Evolutionary conservation across 306 rosid genomes (phyloP).

Genomic region (Prunus kanzakura): DNA sequence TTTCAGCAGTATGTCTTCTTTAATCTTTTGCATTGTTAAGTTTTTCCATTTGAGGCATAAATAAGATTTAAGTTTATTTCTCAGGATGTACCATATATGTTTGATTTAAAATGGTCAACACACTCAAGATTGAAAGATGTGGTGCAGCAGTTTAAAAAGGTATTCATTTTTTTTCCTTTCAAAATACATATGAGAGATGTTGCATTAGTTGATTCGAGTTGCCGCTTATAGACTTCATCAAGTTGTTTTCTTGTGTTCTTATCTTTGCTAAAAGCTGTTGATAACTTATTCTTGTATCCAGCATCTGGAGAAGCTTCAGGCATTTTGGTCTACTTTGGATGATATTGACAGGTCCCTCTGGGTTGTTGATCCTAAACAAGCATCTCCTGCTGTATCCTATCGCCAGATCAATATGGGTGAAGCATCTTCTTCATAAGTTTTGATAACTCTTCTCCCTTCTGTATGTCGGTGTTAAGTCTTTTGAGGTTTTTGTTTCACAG

Average conservation of each 20-base stretch:
- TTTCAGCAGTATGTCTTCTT: slow-evolving; percentile 32
- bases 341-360: slow-evolving; percentile 30
- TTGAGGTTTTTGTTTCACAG: slow-evolving; percentile 20
- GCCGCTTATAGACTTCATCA: not conserved
- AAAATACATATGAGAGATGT: not conserved
- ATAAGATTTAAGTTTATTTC: slow-evolving; percentile 7
- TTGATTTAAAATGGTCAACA: slow-evolving; percentile 31
- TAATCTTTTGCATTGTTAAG: not conserved
- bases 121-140: slow-evolving; percentile 33
- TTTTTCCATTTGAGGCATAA: not conserved
- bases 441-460: not conserved
- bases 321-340: slow-evolving; percentile 35
- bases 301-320: slow-evolving; percentile 40
- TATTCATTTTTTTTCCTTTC: not conserved
- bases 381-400: slow-evolving; percentile 18
- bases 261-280: not conserved
- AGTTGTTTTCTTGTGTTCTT: not conserved
- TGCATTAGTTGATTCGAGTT: not conserved
- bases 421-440: not conserved
- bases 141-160: slow-evolving; percentile 37
- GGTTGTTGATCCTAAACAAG: slow-evolving; percentile 21
- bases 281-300: slow-evolving; percentile 9
- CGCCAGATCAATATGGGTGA: slow-evolving; percentile 27
- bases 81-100: slow-evolving; percentile 28
- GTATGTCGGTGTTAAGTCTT: not conserved